Evolutionary conservation across 306 rosid genomes (phyloP).

Genomic region (Dalbergia cochinchinensis): DNA sequence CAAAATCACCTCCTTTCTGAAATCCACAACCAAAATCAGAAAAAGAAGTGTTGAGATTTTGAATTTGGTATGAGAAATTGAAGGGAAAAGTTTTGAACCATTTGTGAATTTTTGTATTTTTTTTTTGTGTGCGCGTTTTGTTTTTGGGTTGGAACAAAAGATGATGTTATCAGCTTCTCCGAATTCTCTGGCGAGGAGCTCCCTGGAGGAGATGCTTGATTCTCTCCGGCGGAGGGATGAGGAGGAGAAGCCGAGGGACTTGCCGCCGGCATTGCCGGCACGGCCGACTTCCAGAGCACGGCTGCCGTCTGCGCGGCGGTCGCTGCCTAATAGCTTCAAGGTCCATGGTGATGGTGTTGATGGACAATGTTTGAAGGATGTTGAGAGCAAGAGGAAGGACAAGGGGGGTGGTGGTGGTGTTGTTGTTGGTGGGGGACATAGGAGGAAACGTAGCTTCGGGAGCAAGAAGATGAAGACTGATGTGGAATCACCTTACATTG

Average conservation of each 20-base stretch:
- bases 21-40: constrained; percentile 45
- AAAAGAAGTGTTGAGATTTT: constrained; percentile 38
- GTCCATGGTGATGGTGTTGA: constrained; percentile 42
- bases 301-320: constrained; percentile 76
- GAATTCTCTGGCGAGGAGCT: constrained; percentile 74
- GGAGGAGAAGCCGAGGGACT: constrained; percentile 80
- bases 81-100: constrained; percentile 36
- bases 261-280: constrained; percentile 96
- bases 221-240: constrained; percentile 84
- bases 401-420: constrained; percentile 3
- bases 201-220: constrained; percentile 96
- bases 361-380: background rate
- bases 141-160: background rate
- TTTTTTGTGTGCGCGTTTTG: background rate
- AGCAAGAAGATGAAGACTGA: constrained; percentile 64
- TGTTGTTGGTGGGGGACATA: constrained; percentile 42
- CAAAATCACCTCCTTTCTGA: background rate
- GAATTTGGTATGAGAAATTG: constrained; percentile 42
- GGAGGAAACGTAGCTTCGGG: constrained; percentile 64
- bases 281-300: constrained; percentile 82
- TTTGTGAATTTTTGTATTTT: constrained; percentile 26
- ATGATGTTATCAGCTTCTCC: constrained; percentile 81
- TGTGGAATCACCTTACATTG: constrained; percentile 75
- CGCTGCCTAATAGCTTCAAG: constrained; percentile 71
- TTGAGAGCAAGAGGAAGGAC: constrained; percentile 57